Conservation (phyloP, 1,284 basidiomycete genomes). For the Microbotryum intermedium region DNA sequence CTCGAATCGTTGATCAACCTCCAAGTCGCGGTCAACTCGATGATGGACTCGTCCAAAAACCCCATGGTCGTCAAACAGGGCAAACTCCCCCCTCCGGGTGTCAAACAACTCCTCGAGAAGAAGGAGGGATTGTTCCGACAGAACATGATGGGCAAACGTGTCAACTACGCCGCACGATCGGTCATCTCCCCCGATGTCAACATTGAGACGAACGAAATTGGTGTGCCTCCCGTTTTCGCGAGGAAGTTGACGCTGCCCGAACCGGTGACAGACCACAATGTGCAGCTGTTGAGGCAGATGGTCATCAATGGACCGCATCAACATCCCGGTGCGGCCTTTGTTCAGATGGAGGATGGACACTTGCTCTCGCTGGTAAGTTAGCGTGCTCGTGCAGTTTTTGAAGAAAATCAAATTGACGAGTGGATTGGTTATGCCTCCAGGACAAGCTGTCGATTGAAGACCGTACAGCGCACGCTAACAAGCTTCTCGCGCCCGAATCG, state of each 20-base stretch:
- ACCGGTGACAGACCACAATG: slow-evolving; percentile 86
- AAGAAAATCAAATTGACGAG: background rate
- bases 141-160: slow-evolving; percentile 99
- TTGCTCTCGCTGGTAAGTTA: slow-evolving; percentile 63
- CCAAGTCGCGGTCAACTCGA: slow-evolving; percentile 92
- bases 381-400: background rate
- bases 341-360: slow-evolving; percentile 90
- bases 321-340: slow-evolving; percentile 88
- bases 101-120: slow-evolving; percentile 97
- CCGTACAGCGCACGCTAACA: slow-evolving; percentile 92
- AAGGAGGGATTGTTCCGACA: slow-evolving; percentile 98
- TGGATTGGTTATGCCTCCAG: slow-evolving; percentile 42
- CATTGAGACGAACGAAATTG: slow-evolving; percentile 98
- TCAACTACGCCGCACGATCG: slow-evolving; percentile 97
- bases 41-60: slow-evolving; percentile 96
- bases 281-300: slow-evolving; percentile 77
- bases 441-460: slow-evolving; percentile 79
- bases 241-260: slow-evolving; percentile 95
- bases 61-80: slow-evolving; percentile 75
- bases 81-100: slow-evolving; percentile 83
- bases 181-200: slow-evolving; percentile 99
- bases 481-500: slow-evolving; percentile 68
- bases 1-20: slow-evolving; percentile 79
- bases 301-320: slow-evolving; percentile 85
- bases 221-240: slow-evolving; percentile 95